Conservation (phyloP, 169 alveolate genomes). For the Babesia microti region DNA sequence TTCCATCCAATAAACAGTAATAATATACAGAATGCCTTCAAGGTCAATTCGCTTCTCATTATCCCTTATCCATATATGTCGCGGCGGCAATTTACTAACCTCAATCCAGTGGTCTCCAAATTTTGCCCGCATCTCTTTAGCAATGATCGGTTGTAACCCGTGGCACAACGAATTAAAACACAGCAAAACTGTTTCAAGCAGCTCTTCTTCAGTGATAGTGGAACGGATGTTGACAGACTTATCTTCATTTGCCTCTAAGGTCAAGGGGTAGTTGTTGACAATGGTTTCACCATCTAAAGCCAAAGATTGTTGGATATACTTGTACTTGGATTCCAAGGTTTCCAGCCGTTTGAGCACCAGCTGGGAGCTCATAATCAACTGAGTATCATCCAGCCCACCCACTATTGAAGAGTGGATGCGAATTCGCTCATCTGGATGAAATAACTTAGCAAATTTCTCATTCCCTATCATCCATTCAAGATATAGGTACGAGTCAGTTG, state of each 20-base stretch:
- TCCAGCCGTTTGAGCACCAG: constrained; percentile 4
- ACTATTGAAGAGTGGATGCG: constrained; percentile 12
- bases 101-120: constrained; percentile 57
- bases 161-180: constrained; percentile 54
- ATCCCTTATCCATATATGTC: constrained; percentile 56
- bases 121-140: constrained; percentile 40
- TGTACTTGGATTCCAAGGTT: background rate
- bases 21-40: constrained; percentile 60
- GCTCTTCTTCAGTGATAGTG: constrained; percentile 17
- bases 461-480: constrained; percentile 64
- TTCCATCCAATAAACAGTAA: constrained; percentile 66
- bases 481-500: constrained; percentile 38
- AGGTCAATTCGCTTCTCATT: constrained; percentile 55
- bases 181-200: constrained; percentile 31
- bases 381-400: constrained; percentile 22
- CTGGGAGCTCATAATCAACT: constrained; percentile 9
- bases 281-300: background rate
- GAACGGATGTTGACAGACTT: constrained; percentile 15
- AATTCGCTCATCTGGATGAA: constrained; percentile 54
- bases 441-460: constrained; percentile 49
- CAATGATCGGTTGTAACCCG: constrained; percentile 55
- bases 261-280: background rate
- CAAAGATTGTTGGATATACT: background rate
- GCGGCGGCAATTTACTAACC: constrained; percentile 46
- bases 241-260: constrained; percentile 4